Evolutionary conservation across 2,329 filamentous ascomycete species (phyloP).

Genomic region (Arthrobotrys conoides): DNA sequence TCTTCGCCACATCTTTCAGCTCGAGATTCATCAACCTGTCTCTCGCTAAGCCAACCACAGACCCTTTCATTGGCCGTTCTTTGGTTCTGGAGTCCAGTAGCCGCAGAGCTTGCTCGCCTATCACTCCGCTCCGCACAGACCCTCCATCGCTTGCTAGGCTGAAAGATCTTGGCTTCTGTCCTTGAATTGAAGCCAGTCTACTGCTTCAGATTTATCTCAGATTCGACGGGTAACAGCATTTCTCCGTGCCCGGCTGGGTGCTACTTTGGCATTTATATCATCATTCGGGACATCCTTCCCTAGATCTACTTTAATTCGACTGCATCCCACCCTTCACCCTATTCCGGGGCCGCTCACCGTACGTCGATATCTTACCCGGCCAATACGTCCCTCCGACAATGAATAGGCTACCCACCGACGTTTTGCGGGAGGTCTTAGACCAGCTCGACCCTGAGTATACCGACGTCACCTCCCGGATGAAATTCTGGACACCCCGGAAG

Average conservation of each 20-base stretch:
- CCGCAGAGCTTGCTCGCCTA: constrained; percentile 61
- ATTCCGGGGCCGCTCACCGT: constrained; percentile 48
- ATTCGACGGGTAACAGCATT: constrained; percentile 48
- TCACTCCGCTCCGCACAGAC: constrained; percentile 61
- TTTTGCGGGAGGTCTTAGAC: constrained; percentile 70
- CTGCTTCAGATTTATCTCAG: constrained; percentile 50
- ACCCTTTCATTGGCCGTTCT: constrained; percentile 53
- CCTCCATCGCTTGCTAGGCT: constrained; percentile 61
- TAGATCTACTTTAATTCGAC: constrained; percentile 30
- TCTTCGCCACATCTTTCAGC: constrained; percentile 52
- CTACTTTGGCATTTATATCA: constrained; percentile 48
- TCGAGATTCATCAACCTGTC: constrained; percentile 47
- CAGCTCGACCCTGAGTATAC: constrained; percentile 70
- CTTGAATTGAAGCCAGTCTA: constrained; percentile 49
- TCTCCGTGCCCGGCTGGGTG: constrained; percentile 49
- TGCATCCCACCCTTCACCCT: constrained; percentile 8
- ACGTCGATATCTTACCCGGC: constrained; percentile 26
- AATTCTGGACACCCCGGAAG: constrained; percentile 71
- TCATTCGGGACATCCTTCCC: constrained; percentile 58
- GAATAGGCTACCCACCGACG: constrained; percentile 68
- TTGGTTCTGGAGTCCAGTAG: constrained; percentile 51
- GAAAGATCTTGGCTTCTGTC: constrained; percentile 60
- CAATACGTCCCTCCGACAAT: constrained; percentile 26
- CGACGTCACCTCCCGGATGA: constrained; percentile 69
- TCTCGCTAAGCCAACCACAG: constrained; percentile 53